A percentile compares a stretch with the other conserved stretches of the same genome.
phyloP scores from a whole-genome alignment of 345 rosid species.

The Pugionium cornutum region DNA sequence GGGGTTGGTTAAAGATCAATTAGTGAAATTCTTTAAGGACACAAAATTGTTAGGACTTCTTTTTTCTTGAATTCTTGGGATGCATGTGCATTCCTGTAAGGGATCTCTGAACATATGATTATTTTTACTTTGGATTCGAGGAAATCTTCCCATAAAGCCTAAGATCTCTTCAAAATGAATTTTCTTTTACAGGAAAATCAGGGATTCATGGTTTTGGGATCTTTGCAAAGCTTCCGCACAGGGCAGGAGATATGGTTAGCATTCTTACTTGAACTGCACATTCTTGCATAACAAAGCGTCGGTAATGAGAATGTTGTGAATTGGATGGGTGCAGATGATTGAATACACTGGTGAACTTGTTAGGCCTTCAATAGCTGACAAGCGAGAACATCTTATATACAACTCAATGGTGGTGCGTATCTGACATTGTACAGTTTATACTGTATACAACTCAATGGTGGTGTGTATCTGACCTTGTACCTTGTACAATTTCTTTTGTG shows the following conservation, averaged over 20 bases:
- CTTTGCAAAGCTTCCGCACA: constrained; percentile 91
- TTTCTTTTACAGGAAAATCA: constrained; percentile 82
- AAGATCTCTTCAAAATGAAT: too few relatives aligned
- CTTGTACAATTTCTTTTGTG: constrained; percentile 16
- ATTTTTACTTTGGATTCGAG: too few relatives aligned
- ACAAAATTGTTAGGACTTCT: too few relatives aligned
- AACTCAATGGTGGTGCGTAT: constrained; percentile 93
- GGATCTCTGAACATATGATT: too few relatives aligned
- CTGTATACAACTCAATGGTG: too few relatives aligned
- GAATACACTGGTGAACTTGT: constrained; percentile 98
- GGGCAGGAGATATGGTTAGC: constrained; percentile 96
- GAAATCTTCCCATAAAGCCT: too few relatives aligned
- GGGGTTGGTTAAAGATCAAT: too few relatives aligned
- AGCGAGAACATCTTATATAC: constrained; percentile 91
- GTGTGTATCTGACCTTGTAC: too few relatives aligned
- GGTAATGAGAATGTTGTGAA: constrained; percentile 19
- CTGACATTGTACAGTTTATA: constrained; percentile 22
- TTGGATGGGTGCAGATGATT: constrained; percentile 59
- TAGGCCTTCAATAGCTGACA: constrained; percentile 92
- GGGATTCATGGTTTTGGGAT: constrained; percentile 99
- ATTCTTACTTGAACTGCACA: constrained; percentile 15
- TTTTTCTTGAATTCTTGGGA: too few relatives aligned
- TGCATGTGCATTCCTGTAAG: too few relatives aligned
- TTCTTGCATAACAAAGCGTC: constrained; percentile 6
- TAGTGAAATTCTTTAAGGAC: too few relatives aligned